Base-by-base conservation (phyloP, 2,329 filamentous ascomycete genomes). In the Xylariaceae sp. region DNA sequence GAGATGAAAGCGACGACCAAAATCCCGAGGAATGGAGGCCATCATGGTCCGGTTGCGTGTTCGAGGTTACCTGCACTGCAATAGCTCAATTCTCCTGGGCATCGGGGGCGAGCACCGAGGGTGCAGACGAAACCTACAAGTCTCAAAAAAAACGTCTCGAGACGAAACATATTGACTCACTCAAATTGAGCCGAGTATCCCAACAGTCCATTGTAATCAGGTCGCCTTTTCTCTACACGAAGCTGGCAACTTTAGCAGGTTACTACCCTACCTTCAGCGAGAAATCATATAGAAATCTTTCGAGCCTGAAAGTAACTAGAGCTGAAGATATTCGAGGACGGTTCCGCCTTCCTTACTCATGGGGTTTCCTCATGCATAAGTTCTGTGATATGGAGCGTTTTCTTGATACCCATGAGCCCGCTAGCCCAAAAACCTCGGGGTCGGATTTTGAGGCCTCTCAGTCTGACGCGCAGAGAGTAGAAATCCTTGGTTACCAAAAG, bases 291-390 rank as follows among this genome's bases (percentile, higher is more conserved):
- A 6, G 6, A 6, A 26, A 26, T 26, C 1, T 32, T 2, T 41
- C 36, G 18, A 19, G 37, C 30, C 39, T 33, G 19, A 11, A 19
- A 4, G 31, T 41, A 12, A 16, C 36, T 4, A 26, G 11, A 11
- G 11, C 12, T 19, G 19, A 37, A 17, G 4, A 37, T 3, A 7
- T 4, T n/a, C 9, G 17, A 2, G 34, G 26, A 6, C 31, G 13
- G n/a, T 3, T 15, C 9, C 12, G 4, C 17, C 17, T 40, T 18
- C 18, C 38, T 3, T 19, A 37, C 8, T 8, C 39, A 19, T 37
- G 39, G 39, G 34, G 33, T 4, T 41, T 41, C n/a, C 28, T 41
- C 9, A 22, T 41, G 28, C 39, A 41, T 32, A 19, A 26, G 4
- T 19, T 41, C 7, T 11, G 8, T 2, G 12, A 13, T 13, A 28